A percentile compares a stretch with the other conserved stretches of the same genome.
These are phyloP conservation scores for Lentinula guzmanii DNA, from an alignment of 768 basidiomycete genomes.

Conservation along the genomic window DNA sequence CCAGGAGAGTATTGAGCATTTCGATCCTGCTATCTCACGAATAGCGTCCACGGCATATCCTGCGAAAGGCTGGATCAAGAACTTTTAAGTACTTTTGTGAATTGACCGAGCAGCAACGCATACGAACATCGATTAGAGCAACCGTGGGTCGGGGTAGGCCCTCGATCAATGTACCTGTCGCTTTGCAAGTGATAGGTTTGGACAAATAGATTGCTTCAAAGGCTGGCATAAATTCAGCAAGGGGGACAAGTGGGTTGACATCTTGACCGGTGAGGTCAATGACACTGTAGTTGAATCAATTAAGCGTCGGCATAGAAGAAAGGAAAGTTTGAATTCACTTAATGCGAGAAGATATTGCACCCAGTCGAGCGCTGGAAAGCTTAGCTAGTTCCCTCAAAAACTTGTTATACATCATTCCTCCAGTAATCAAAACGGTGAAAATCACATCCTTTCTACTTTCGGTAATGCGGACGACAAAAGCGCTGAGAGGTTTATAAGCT, in stretches of 20 bases:
- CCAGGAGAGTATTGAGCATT: neutral
- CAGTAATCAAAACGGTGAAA: neutral
- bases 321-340: neutral
- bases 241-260: neutral
- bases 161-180: neutral
- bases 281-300: neutral
- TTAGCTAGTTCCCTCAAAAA: neutral
- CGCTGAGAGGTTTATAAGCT: neutral
- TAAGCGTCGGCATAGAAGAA: neutral
- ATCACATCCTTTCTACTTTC: neutral
- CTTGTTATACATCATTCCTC: neutral
- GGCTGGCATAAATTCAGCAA: neutral
- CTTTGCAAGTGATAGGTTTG: neutral
- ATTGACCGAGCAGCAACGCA: neutral
- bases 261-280: neutral
- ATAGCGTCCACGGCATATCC: constrained; percentile 2
- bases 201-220: neutral
- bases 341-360: neutral
- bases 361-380: neutral
- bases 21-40: neutral
- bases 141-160: neutral
- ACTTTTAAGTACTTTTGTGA: neutral
- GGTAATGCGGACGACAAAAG: neutral
- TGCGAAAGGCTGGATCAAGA: neutral
- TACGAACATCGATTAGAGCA: constrained; percentile 1